Conservation (phyloP, 1,139 yeast genomes). For the Nakaseomyces delphensis region DNA sequence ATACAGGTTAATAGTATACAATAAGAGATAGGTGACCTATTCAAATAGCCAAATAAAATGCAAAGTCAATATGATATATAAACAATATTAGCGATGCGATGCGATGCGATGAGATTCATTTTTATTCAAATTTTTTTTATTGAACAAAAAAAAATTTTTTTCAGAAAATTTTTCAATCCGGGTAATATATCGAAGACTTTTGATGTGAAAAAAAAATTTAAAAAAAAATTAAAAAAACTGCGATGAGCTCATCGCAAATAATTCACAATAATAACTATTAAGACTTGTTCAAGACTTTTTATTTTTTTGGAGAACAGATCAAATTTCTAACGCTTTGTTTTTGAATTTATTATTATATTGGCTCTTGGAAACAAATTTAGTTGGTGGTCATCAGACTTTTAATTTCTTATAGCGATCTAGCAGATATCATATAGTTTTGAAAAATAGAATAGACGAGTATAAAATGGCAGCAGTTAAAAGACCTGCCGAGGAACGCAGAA, state of each 20-base stretch:
- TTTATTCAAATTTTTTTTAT: conserved; percentile 6
- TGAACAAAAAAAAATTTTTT: not conserved
- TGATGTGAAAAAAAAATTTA: too few relatives aligned
- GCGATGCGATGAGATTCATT: conserved; percentile 10
- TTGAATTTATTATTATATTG: too few relatives aligned
- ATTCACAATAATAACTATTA: not conserved
- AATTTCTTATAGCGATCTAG: too few relatives aligned
- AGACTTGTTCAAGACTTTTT: too few relatives aligned
- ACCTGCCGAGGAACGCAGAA: not conserved
- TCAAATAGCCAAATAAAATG: too few relatives aligned
- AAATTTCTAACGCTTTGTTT: too few relatives aligned
- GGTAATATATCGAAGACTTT: not conserved
- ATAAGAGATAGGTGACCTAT: not conserved
- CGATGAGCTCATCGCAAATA: conserved; percentile 3
- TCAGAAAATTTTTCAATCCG: not conserved
- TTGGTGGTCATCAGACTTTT: too few relatives aligned
- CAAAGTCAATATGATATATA: too few relatives aligned
- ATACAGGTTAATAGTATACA: not conserved
- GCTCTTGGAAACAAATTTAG: too few relatives aligned
- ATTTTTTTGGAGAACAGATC: too few relatives aligned
- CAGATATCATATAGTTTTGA: too few relatives aligned
- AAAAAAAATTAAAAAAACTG: conserved; percentile 1
- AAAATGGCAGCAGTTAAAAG: conserved; percentile 5
- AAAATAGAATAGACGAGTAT: too few relatives aligned
- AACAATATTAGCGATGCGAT: conserved; percentile 5